Evolutionary conservation across 2,329 filamentous ascomycete genomes (phyloP).

Genomic region (Hymenoscyphus infarciens): DNA sequence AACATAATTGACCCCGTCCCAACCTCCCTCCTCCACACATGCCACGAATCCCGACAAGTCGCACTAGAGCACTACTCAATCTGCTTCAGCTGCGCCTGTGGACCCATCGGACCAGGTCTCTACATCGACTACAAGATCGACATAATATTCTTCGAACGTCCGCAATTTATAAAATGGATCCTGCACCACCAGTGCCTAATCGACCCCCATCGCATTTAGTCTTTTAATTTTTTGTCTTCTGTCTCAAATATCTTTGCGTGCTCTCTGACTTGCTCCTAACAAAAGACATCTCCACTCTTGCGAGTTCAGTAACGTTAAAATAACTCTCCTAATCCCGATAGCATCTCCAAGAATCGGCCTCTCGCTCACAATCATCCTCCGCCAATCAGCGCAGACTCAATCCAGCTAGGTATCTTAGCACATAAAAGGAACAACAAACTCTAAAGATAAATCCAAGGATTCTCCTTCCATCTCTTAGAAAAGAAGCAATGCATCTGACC

Average conservation of each 20-base stretch:
- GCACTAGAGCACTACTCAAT: neutral
- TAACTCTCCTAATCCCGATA: neutral
- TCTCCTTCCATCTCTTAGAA: neutral
- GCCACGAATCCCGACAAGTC: neutral
- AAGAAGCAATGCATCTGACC: conserved; percentile 2
- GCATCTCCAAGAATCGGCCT: too few species aligned
- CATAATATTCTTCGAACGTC: neutral
- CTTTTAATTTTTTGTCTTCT: too few species aligned
- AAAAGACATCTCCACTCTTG: neutral
- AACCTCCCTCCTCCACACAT: neutral
- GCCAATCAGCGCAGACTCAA: neutral
- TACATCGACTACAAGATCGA: neutral
- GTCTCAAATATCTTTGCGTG: too few species aligned
- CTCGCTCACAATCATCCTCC: too few species aligned
- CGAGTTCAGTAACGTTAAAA: neutral
- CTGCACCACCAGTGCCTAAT: neutral
- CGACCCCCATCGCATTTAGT: too few species aligned
- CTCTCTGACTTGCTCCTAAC: too few species aligned
- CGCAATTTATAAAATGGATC: neutral
- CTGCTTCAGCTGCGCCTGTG: neutral
- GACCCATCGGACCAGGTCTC: neutral
- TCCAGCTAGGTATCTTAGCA: neutral
- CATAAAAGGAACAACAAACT: neutral
- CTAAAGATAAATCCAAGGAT: neutral
- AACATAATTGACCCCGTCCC: neutral